These are phyloP conservation scores for Paraphaeosphaeria sporulosa DNA, from an alignment of 2,329 filamentous ascomycete genomes.

Conservation along the genomic window DNA sequence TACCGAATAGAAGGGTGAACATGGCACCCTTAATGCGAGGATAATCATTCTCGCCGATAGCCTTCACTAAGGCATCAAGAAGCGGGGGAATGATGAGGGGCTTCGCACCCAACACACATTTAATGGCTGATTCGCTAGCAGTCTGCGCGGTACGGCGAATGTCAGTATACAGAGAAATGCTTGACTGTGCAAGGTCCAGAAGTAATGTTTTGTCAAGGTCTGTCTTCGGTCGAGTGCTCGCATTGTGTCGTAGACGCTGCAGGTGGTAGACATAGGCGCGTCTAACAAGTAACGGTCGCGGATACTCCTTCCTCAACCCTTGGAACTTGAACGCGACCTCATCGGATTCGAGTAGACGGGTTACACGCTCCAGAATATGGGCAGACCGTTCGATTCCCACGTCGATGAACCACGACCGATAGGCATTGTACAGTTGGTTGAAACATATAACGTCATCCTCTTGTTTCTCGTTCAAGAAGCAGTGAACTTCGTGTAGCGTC, in stretches of 20 bases:
- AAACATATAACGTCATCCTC: slow-evolving; percentile 97
- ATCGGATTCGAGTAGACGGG: slow-evolving; percentile 84
- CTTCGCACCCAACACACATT: slow-evolving; percentile 86
- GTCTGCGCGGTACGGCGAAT: slow-evolving; percentile 93
- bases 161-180: slow-evolving; percentile 90
- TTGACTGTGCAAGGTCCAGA: slow-evolving; percentile 87
- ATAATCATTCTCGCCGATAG: slow-evolving; percentile 81
- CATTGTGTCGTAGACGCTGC: slow-evolving; percentile 92
- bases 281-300: slow-evolving; percentile 88
- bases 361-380: slow-evolving; percentile 87
- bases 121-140: slow-evolving; percentile 90
- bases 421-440: slow-evolving; percentile 89
- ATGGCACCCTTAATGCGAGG: slow-evolving; percentile 94
- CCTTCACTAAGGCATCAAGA: slow-evolving; percentile 77
- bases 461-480: slow-evolving; percentile 81
- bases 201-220: slow-evolving; percentile 87
- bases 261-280: slow-evolving; percentile 94
- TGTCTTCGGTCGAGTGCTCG: slow-evolving; percentile 84
- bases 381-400: slow-evolving; percentile 96
- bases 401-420: slow-evolving; percentile 95
- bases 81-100: slow-evolving; percentile 90
- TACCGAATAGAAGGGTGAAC: slow-evolving; percentile 89
- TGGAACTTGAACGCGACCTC: slow-evolving; percentile 94
- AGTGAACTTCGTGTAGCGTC: slow-evolving; percentile 82
- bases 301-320: slow-evolving; percentile 89